Base-by-base conservation (phyloP, 1,284 basidiomycete species). In the Fistulinella staudtii region DNA sequence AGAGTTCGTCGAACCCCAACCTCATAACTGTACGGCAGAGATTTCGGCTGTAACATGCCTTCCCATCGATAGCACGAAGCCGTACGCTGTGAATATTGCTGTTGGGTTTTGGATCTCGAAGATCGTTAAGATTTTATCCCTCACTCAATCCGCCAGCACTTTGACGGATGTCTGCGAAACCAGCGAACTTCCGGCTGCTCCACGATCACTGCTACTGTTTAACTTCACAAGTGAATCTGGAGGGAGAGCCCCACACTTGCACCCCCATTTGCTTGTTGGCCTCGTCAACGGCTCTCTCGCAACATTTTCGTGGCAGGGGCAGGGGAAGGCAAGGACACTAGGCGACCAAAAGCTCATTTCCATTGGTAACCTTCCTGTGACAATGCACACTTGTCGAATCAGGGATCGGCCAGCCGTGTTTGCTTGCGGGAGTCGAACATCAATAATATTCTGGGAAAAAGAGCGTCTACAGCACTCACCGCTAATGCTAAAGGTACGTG, bases 21-120 rank as follows among this genome's bases (percentile, higher is more conserved):
- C 58, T 2, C 39, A 57, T 18, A 31, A 28, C 23, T 50, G 53
- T 36, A 49, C 43, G 20, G 56, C 54, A 9, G 81, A 87, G 56
- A 79, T 88, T 36, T 83, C 85, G 21, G 74, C 82, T 0, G 64
- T 89, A 22, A 82, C 82, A 1, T 81, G 83, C 50, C 57, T 67
- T 4, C 81, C 82, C 1, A 54, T 77, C 27, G 74, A 83, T 49
- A 56, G 65, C 0, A 54, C 65, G 6, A 75, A 75, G 50, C 56
- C 63, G 27, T 82, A 69, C 43, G 64, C 82, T 2, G 60, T 60
- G 10, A 57, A 74, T 31, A 66, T 84, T 14, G 80, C 79, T 0
- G 77, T 89, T 18, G 81, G 83, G 0, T 89, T 89, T 50, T 98
- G 94, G 92, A 74, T 73, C 20, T 76, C 77, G 1, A 81, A 85